phyloP scores from a whole-genome alignment of 768 basidiomycete genomes.

The Cytidiella melzeri region DNA sequence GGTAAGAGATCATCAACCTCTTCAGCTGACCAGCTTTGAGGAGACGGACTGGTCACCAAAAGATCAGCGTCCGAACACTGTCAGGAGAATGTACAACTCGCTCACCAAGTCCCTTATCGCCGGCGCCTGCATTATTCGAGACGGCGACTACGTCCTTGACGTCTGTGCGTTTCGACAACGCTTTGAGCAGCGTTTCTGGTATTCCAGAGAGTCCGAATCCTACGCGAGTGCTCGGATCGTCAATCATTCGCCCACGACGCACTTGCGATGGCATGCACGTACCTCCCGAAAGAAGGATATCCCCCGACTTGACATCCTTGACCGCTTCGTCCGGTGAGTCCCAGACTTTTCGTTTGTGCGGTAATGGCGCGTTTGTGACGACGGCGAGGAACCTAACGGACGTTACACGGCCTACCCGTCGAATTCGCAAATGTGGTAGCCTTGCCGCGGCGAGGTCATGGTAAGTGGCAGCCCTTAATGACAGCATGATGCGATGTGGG shows the following conservation, averaged over 20 bases:
- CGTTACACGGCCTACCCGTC: conserved; percentile 11
- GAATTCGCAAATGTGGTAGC: conserved; percentile 14
- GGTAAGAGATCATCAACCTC: conserved; percentile 82
- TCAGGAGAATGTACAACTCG: background rate
- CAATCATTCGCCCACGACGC: too few species aligned
- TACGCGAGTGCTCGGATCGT: conserved; percentile 24
- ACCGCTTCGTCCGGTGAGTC: conserved; percentile 73
- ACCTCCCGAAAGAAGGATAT: conserved; percentile 78
- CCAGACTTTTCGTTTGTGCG: conserved; percentile 58
- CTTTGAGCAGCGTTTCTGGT: conserved; percentile 83
- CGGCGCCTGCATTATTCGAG: conserved; percentile 78
- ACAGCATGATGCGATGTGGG: conserved; percentile 8
- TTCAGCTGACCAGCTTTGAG: conserved; percentile 66
- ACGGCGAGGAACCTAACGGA: conserved; percentile 21
- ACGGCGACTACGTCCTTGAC: conserved; percentile 69
- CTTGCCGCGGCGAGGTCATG: conserved; percentile 7
- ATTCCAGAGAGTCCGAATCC: conserved; percentile 87
- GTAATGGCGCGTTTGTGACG: conserved; percentile 24
- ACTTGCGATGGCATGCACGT: conserved; percentile 22
- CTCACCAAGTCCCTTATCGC: conserved; percentile 63
- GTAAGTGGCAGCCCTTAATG: conserved; percentile 7
- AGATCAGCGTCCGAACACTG: conserved; percentile 1
- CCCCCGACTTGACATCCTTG: conserved; percentile 74
- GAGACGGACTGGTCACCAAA: conserved; percentile 41
- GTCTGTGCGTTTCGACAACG: conserved; percentile 65